A percentile compares a stretch with the other conserved stretches of the same genome.
These are phyloP conservation scores for Trichophaea hybrida DNA, from an alignment of 2,329 filamentous ascomycete species.

Conservation along the genomic window DNA sequence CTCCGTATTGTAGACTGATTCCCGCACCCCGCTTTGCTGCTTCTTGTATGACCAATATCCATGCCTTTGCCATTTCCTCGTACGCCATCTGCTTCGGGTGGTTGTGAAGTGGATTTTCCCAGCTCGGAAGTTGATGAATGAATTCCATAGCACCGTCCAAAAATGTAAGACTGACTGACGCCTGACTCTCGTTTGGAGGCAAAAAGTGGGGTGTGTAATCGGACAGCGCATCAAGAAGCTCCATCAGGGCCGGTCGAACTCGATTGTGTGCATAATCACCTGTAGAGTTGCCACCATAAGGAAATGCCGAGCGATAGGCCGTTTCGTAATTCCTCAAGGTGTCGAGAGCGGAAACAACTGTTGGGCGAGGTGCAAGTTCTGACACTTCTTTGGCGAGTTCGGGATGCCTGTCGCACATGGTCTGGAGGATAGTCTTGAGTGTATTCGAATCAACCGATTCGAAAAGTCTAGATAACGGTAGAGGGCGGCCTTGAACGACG, in stretches of 20 bases:
- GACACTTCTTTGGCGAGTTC: conserved; percentile 75
- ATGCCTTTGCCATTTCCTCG: conserved; percentile 86
- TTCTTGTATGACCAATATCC: conserved; percentile 81
- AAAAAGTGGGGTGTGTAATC: conserved; percentile 95
- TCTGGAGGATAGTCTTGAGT: conserved; percentile 71
- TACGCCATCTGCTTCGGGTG: conserved; percentile 92
- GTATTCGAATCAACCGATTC: conserved; percentile 82
- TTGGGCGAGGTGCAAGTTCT: conserved; percentile 71
- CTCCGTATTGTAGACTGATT: conserved; percentile 73
- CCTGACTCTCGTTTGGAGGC: conserved; percentile 73
- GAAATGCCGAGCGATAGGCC: conserved; percentile 63
- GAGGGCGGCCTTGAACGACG: conserved; percentile 42
- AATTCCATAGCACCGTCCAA: conserved; percentile 81
- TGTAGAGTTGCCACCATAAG: conserved; percentile 66
- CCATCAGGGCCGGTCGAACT: conserved; percentile 63
- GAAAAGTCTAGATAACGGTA: conserved; percentile 62
- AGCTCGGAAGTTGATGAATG: conserved; percentile 77
- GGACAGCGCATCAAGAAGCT: conserved; percentile 73
- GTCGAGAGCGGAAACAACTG: conserved; percentile 61
- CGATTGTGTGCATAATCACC: conserved; percentile 93
- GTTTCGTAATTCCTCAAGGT: conserved; percentile 73
- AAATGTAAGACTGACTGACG: conserved; percentile 70
- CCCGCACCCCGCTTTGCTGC: conserved; percentile 82
- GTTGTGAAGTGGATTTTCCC: conserved; percentile 76
- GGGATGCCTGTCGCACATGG: conserved; percentile 79